These are phyloP conservation scores for Boletus rex-veris DNA, from an alignment of 768 basidiomycete genomes.

Conservation along the genomic window DNA sequence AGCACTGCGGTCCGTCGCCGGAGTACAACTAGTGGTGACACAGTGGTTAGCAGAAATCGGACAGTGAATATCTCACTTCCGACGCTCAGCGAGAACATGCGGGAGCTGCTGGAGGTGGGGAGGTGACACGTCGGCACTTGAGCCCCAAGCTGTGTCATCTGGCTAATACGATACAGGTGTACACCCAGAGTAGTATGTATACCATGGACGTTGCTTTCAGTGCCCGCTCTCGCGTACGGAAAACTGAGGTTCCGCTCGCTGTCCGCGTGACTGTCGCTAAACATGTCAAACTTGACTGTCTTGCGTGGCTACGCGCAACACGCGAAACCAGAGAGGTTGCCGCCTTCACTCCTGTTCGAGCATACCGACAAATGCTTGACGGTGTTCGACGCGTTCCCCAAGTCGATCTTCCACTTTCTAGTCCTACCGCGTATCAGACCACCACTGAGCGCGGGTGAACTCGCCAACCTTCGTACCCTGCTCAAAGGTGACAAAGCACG, in stretches of 20 bases:
- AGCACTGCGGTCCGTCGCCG: slow-evolving; percentile 35
- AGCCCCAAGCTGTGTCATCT: neutral
- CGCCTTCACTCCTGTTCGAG: slow-evolving; percentile 58
- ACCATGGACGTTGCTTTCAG: slow-evolving; percentile 1
- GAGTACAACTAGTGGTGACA: slow-evolving; percentile 8
- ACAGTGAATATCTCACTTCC: slow-evolving; percentile 40
- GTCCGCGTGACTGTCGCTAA: neutral
- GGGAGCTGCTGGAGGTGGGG: slow-evolving; percentile 53
- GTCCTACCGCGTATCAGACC: slow-evolving; percentile 61
- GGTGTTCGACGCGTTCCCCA: slow-evolving; percentile 74
- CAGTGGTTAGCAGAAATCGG: slow-evolving; percentile 9
- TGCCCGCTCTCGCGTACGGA: neutral
- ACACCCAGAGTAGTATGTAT: slow-evolving; percentile 11
- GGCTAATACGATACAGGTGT: slow-evolving; percentile 4
- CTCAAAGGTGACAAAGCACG: slow-evolving; percentile 49
- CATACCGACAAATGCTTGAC: slow-evolving; percentile 55
- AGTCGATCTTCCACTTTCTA: slow-evolving; percentile 86
- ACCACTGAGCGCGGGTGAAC: slow-evolving; percentile 34
- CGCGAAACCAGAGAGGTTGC: slow-evolving; percentile 48
- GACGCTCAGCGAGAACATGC: slow-evolving; percentile 57
- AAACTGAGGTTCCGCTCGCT: neutral
- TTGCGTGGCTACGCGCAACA: slow-evolving; percentile 58
- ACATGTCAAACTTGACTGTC: slow-evolving; percentile 45
- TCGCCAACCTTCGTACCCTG: slow-evolving; percentile 55
- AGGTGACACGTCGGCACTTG: slow-evolving; percentile 21